These are phyloP conservation scores for Arthroderma sp. DNA, from an alignment of 2,329 filamentous ascomycete species.

Conservation along the genomic window DNA sequence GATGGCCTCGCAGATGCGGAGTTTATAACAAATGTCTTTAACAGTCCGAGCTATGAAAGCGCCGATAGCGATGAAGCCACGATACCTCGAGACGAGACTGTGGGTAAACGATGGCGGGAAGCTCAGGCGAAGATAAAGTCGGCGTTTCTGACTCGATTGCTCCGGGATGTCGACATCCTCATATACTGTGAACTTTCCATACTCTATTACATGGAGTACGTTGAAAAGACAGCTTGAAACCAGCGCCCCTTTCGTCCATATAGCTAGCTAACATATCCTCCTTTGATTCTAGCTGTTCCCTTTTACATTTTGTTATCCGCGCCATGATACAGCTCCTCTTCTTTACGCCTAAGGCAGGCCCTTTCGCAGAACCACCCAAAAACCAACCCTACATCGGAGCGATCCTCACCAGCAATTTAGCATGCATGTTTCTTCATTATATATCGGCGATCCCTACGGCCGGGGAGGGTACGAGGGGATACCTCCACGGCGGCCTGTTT, in stretches of 20 bases:
- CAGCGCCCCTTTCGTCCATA: background rate
- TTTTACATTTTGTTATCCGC: slow-evolving; percentile 43
- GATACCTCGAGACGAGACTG: background rate
- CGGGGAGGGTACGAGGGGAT: slow-evolving; percentile 39
- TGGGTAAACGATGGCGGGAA: slow-evolving; percentile 16
- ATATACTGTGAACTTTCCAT: slow-evolving; percentile 49
- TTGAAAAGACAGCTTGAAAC: background rate
- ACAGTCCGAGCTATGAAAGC: slow-evolving; percentile 19
- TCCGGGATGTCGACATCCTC: slow-evolving; percentile 45
- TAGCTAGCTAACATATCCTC: background rate
- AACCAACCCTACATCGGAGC: slow-evolving; percentile 41
- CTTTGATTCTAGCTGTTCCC: slow-evolving; percentile 38
- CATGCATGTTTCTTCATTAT: slow-evolving; percentile 45
- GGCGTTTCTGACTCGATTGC: slow-evolving; percentile 40
- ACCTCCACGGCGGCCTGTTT: slow-evolving; percentile 48
- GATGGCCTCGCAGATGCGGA: slow-evolving; percentile 34
- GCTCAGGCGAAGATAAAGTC: slow-evolving; percentile 28
- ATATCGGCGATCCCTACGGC: slow-evolving; percentile 39
- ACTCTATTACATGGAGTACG: slow-evolving; percentile 52
- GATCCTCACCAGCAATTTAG: slow-evolving; percentile 41
- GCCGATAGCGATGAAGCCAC: slow-evolving; percentile 5
- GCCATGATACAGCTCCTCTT: slow-evolving; percentile 43
- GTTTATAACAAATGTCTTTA: slow-evolving; percentile 34
- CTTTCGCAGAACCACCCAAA: slow-evolving; percentile 37
- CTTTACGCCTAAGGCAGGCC: slow-evolving; percentile 45